These are phyloP conservation scores for Starmerella bombi DNA, from an alignment of 805 yeast genomes.

Conservation along the genomic window DNA sequence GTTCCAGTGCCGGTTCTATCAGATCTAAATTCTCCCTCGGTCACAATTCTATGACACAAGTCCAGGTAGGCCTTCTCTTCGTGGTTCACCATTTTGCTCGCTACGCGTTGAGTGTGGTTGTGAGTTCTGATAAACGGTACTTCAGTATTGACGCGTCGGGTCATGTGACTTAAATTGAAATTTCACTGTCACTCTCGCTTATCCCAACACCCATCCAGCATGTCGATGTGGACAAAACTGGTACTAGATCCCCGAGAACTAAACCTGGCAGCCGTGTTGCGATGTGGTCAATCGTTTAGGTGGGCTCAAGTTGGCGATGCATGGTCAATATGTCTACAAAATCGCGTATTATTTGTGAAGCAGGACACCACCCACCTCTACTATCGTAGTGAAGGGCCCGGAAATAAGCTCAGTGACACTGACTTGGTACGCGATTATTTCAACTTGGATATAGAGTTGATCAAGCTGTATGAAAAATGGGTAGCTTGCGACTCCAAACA, in stretches of 20 bases:
- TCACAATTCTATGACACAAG: constrained; percentile 60
- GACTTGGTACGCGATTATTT: constrained; percentile 53
- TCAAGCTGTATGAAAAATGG: constrained; percentile 51
- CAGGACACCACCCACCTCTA: constrained; percentile 44
- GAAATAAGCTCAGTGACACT: constrained; percentile 20
- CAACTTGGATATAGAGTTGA: constrained; percentile 45
- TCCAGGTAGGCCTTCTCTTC: constrained; percentile 84
- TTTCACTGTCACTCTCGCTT: too few species aligned
- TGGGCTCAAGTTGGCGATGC: constrained; percentile 50
- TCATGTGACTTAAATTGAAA: constrained; percentile 6
- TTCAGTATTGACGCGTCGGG: too few species aligned
- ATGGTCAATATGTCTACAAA: constrained; percentile 41
- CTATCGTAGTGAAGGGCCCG: constrained; percentile 31
- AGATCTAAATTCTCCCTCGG: constrained; percentile 78
- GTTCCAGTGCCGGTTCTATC: constrained; percentile 99
- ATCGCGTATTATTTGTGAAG: constrained; percentile 48
- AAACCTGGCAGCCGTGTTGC: constrained; percentile 46
- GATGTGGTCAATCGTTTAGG: constrained; percentile 78
- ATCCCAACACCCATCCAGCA: not conserved
- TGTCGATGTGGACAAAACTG: constrained; percentile 19
- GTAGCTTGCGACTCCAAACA: constrained; percentile 34
- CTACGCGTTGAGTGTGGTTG: too few species aligned
- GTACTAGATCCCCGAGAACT: constrained; percentile 33
- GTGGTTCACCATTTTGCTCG: constrained; percentile 7
- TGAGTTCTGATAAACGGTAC: too few species aligned